phyloP scores from a whole-genome alignment of 352 stramenopile species.

The Pythium volutum region DNA sequence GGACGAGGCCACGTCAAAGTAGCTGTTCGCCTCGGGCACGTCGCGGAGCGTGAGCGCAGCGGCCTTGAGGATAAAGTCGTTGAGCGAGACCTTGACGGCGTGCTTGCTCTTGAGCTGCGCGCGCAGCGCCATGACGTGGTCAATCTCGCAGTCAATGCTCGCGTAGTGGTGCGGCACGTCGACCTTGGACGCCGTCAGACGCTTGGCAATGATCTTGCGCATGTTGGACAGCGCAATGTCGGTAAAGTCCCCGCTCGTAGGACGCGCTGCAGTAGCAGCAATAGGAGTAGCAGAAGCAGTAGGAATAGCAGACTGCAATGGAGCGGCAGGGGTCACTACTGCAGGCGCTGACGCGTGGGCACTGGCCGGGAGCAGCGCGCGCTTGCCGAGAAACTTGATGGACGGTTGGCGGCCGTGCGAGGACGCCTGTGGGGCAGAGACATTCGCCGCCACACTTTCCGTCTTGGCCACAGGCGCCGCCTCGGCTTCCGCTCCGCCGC shows the following conservation, averaged over 20 bases:
- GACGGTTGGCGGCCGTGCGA: constrained; percentile 42
- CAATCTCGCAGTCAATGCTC: constrained; percentile 96
- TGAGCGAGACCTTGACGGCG: constrained; percentile 97
- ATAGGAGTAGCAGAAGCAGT: no score
- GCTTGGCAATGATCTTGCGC: constrained; percentile 98
- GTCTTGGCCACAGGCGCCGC: not conserved
- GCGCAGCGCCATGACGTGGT: constrained; percentile 86
- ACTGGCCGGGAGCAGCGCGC: constrained; percentile 43
- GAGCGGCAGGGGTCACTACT: no score
- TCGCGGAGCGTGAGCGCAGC: constrained; percentile 96
- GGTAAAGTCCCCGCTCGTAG: constrained; percentile 49
- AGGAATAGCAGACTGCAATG: no score
- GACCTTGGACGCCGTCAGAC: constrained; percentile 96
- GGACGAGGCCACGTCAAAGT: constrained; percentile 59
- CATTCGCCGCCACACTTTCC: not conserved
- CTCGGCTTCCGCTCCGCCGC: constrained; percentile 1
- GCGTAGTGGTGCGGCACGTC: constrained; percentile 97
- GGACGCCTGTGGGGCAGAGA: not conserved
- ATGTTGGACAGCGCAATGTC: constrained; percentile 94
- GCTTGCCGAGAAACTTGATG: constrained; percentile 88
- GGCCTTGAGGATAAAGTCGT: constrained; percentile 99
- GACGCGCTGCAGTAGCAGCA: constrained; percentile 3
- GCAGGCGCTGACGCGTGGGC: constrained; percentile 13
- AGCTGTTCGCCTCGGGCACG: constrained; percentile 92
- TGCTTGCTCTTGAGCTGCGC: constrained; percentile 92